Evolutionary conservation across 73 alveolate genomes (phyloP).

Genomic region (Breviolum minutum): DNA sequence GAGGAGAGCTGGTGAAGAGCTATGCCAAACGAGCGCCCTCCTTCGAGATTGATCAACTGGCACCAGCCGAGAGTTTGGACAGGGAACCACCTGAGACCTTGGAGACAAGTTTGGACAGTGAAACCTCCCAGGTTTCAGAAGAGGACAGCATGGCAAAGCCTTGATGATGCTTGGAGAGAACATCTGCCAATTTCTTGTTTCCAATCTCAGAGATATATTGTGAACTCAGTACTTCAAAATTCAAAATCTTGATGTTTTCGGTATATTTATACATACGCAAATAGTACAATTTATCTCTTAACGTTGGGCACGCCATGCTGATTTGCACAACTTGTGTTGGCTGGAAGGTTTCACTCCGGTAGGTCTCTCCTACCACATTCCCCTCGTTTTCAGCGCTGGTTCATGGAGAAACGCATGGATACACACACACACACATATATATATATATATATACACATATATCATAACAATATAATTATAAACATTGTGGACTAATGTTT

Average conservation of each 20-base stretch:
- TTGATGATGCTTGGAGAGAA: no score
- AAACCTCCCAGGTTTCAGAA: not conserved
- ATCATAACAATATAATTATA: no score
- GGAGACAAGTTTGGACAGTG: not conserved
- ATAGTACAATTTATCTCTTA: no score
- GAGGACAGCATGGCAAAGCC: not conserved
- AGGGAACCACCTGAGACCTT: not conserved
- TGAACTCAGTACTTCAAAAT: not conserved
- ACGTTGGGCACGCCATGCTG: no score
- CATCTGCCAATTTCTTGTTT: not conserved
- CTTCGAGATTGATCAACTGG: slow-evolving; percentile 17
- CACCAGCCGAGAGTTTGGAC: not conserved
- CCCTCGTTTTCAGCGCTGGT: not conserved
- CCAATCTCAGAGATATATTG: not conserved
- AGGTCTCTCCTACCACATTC: no score
- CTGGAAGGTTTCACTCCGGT: no score
- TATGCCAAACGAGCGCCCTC: slow-evolving; percentile 77
- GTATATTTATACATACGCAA: no score
- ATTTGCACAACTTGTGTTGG: no score
- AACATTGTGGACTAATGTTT: not conserved
- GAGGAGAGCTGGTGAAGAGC: slow-evolving; percentile 53
- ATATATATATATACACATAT: no score
- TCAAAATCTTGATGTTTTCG: not conserved
- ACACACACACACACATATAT: not conserved
- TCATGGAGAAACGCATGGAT: not conserved